Evolutionary conservation across 2,329 filamentous ascomycete genomes (phyloP), one percentile per base, ranked within the genome.

Genomic region (Zelopaecilomyces penicillatus): DNA sequence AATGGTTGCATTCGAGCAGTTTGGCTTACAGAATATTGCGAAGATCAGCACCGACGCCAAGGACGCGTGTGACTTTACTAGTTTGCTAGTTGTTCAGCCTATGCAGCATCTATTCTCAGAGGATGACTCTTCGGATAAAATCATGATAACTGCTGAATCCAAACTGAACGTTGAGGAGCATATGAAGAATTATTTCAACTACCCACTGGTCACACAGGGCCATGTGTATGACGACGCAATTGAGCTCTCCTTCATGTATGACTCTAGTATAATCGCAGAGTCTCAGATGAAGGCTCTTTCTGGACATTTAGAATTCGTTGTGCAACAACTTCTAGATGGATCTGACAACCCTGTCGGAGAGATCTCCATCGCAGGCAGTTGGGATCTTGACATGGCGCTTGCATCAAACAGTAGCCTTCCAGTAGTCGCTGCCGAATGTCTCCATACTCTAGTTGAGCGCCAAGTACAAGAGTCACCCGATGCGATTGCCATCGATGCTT

Each of bases 401-500:
- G 26, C 37, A 6, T 28, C 69, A 75, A 38, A 58, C 28, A n/a
- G 36, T 1, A 3, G 4, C 0, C 45, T 53, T 12, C 53, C 52
- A 0, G 33, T 44, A 9, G 11, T 39, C 3, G 19, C 54, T 6
- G 19, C 54, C 2, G 2, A 39, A 0, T 68, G 65, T 37, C 65
- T 71, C 48, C 69, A 73, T 38, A 62, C 69, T 27, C 50, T 69
- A 41, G 61, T 73, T 35, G 58, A 62, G 3, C 54, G 63, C 7
- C 66, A 65, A 28, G 60, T 60, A 4, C 47, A 48, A 5, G 54
- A 49, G 11, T 51, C 55, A 1, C 65, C 68, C 0, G 43, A 53
- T 6, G 49, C 59, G 0, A 51, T 56, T 0, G 70, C 71, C 1
- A 59, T 73, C 11, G 54, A 65, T n/a, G 67, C 70, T 0, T 73